These are phyloP conservation scores for Wickerhamiella parazyma DNA, from an alignment of 805 yeast genomes.

Conservation along the genomic window DNA sequence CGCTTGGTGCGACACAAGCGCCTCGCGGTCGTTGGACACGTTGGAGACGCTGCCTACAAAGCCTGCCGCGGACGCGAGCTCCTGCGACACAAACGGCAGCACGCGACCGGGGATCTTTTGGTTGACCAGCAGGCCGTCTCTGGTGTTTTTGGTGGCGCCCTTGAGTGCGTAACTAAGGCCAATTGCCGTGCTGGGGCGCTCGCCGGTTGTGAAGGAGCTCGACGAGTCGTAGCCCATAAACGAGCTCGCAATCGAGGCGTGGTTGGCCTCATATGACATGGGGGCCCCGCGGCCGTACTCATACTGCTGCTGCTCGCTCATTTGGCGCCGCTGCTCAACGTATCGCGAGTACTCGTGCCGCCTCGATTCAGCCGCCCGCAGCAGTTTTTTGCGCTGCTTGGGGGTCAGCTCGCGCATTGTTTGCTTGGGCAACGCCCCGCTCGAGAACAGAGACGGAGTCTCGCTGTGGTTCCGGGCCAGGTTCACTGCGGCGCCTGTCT, in stretches of 20 bases:
- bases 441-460: constrained; percentile 14
- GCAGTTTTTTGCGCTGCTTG: constrained; percentile 15
- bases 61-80: constrained; percentile 21
- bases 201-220: constrained; percentile 1
- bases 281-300: not conserved
- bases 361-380: constrained; percentile 12
- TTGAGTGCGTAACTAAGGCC: constrained; percentile 24
- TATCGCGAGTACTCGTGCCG: constrained; percentile 10
- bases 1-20: not conserved
- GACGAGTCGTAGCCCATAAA: constrained; percentile 6
- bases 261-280: not conserved
- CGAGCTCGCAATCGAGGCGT: not conserved
- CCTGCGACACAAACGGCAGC: constrained; percentile 10
- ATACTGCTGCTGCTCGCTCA: constrained; percentile 10
- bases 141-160: constrained; percentile 23
- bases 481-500: constrained; percentile 18
- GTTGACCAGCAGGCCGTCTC: constrained; percentile 19
- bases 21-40: not conserved
- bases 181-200: constrained; percentile 9
- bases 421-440: constrained; percentile 10
- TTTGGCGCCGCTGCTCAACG: not conserved
- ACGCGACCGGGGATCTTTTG: constrained; percentile 21
- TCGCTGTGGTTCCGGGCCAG: constrained; percentile 4
- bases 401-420: constrained; percentile 7
- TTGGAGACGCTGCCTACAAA: constrained; percentile 17